Evolutionary conservation across 305 asterid species (phyloP).

Genomic region (Solanum hybrid): DNA sequence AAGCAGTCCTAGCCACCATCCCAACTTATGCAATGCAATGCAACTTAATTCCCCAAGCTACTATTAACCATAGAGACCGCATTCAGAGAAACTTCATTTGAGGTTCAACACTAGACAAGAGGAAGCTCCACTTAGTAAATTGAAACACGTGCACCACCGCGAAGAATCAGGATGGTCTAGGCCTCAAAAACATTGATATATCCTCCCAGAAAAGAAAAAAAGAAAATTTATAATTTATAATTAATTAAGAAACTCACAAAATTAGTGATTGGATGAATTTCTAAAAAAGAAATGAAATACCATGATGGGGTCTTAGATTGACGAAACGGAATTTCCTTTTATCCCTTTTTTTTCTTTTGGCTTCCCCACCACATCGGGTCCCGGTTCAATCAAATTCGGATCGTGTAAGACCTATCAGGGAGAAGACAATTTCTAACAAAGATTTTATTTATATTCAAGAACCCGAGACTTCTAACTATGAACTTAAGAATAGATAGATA

Average conservation of each 20-base stretch:
- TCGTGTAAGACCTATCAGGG: rapidly evolving
- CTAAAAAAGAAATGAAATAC: neutral
- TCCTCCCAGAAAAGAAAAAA: neutral
- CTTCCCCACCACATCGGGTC: rapidly evolving
- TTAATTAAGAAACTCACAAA: neutral
- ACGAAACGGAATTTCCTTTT: neutral
- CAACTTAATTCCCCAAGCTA: no score
- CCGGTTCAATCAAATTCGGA: neutral
- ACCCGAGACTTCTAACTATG: neutral
- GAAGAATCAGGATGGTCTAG: no score
- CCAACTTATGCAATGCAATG: no score
- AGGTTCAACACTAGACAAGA: no score
- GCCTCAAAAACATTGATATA: no score
- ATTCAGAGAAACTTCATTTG: no score
- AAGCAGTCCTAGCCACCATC: no score
- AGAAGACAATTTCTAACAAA: neutral
- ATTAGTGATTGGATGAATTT: neutral
- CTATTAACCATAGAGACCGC: no score
- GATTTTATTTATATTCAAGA: neutral
- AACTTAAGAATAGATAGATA: neutral
- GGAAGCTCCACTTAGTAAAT: no score
- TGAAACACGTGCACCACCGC: no score
- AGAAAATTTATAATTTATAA: neutral
- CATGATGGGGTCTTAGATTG: neutral
- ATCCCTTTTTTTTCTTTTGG: no score